These are phyloP conservation scores for Cladosporium cucumerinum DNA, from an alignment of 2,329 filamentous ascomycete genomes.

Conservation along the genomic window DNA sequence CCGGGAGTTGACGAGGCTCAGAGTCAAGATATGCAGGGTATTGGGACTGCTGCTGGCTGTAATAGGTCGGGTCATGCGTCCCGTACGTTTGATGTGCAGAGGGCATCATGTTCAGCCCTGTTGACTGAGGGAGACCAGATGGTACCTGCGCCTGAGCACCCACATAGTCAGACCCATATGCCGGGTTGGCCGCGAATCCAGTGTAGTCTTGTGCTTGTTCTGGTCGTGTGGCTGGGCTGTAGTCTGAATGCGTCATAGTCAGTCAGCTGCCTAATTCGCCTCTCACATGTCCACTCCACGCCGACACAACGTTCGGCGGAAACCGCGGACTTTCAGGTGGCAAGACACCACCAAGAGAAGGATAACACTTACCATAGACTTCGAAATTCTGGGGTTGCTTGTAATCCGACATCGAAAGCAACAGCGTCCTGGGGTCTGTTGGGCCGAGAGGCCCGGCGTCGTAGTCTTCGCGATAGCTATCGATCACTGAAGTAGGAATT, in stretches of 20 bases:
- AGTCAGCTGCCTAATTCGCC: slow-evolving; percentile 39
- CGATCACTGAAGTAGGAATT: slow-evolving; percentile 31
- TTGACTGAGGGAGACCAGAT: slow-evolving; percentile 45
- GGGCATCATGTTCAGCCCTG: slow-evolving; percentile 43
- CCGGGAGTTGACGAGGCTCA: slow-evolving; percentile 56
- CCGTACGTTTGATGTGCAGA: slow-evolving; percentile 41
- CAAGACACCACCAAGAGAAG: neutral
- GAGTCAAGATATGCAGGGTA: slow-evolving; percentile 65
- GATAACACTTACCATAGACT: slow-evolving; percentile 69
- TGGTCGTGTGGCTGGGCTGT: slow-evolving; percentile 58
- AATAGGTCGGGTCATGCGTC: slow-evolving; percentile 49
- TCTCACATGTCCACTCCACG: slow-evolving; percentile 32
- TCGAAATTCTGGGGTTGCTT: slow-evolving; percentile 71
- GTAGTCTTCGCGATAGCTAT: slow-evolving; percentile 36
- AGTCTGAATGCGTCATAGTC: slow-evolving; percentile 49
- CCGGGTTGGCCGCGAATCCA: slow-evolving; percentile 46
- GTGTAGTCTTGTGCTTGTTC: slow-evolving; percentile 55
- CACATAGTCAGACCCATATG: slow-evolving; percentile 49
- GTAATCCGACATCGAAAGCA: slow-evolving; percentile 79
- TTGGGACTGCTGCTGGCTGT: slow-evolving; percentile 57
- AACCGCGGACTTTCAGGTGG: slow-evolving; percentile 11
- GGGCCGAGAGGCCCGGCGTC: slow-evolving; percentile 53
- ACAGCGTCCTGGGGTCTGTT: slow-evolving; percentile 37
- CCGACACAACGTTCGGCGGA: slow-evolving; percentile 18
- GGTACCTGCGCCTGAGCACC: slow-evolving; percentile 49